These are phyloP conservation scores for Pleurotus platypus DNA, from an alignment of 768 basidiomycete species.

Conservation along the genomic window DNA sequence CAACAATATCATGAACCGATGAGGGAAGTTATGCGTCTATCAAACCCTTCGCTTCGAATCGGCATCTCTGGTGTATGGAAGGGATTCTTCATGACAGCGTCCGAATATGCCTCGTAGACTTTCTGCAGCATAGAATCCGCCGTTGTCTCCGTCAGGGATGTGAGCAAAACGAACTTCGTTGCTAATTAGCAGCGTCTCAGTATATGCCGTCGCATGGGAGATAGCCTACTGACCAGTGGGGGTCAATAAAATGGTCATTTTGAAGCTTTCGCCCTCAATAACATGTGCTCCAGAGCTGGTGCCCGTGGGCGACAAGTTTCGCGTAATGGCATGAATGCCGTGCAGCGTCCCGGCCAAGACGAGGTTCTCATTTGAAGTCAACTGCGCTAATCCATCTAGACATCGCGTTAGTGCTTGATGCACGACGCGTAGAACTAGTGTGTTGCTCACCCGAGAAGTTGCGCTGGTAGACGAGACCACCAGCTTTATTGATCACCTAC, in stretches of 20 bases:
- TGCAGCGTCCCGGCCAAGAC: constrained; percentile 96
- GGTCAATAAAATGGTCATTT: constrained; percentile 87
- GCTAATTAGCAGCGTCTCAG: constrained; percentile 42
- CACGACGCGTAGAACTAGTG: neutral
- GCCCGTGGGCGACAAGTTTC: constrained; percentile 80
- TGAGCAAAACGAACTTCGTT: constrained; percentile 92
- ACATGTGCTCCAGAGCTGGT: constrained; percentile 85
- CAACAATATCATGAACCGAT: constrained; percentile 41
- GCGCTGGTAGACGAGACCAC: constrained; percentile 91
- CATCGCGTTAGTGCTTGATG: constrained; percentile 3
- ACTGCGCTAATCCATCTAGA: constrained; percentile 84
- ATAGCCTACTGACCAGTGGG: constrained; percentile 64
- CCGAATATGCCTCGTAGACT: constrained; percentile 91
- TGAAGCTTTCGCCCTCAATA: constrained; percentile 96
- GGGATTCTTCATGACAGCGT: constrained; percentile 98
- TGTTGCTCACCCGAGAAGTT: constrained; percentile 74
- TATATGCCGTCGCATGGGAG: neutral
- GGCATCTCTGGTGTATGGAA: constrained; percentile 99
- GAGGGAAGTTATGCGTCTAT: constrained; percentile 60
- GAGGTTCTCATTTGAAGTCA: constrained; percentile 92
- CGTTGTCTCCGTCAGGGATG: constrained; percentile 70
- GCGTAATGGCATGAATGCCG: constrained; percentile 98
- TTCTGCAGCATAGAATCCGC: constrained; percentile 73
- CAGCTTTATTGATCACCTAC: constrained; percentile 97
- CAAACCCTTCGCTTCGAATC: constrained; percentile 88